phyloP scores from a whole-genome alignment of 768 basidiomycete genomes.

The Astraeus odoratus region DNA sequence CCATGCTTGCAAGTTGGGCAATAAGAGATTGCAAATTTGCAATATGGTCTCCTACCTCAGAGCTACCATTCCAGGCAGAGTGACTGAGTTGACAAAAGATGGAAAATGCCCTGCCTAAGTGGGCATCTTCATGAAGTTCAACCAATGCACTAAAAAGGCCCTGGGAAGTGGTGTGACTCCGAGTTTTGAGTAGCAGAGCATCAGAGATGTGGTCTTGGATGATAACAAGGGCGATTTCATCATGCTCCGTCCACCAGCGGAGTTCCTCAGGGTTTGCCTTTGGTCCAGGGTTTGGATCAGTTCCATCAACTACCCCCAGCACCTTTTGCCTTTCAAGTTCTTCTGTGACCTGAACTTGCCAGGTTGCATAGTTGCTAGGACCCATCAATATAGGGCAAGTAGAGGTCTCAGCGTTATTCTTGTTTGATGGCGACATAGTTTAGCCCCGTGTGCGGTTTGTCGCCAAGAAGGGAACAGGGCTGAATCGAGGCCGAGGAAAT shows the following conservation, averaged over 20 bases:
- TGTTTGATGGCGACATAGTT: too few relatives aligned
- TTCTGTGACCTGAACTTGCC: background rate
- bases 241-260: background rate
- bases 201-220: background rate
- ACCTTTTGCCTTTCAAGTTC: background rate
- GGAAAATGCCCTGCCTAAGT: background rate
- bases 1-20: conserved; percentile 1
- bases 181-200: background rate
- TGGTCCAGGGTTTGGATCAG: background rate
- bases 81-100: background rate
- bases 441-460: too few relatives aligned
- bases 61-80: conserved; percentile 1
- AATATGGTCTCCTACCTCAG: background rate
- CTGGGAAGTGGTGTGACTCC: background rate
- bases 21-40: background rate
- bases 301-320: background rate
- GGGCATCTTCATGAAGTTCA: background rate
- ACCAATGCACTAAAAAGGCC: background rate
- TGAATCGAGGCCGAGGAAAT: too few relatives aligned
- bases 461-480: too few relatives aligned
- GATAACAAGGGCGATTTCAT: background rate
- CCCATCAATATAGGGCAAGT: background rate
- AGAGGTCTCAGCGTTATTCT: too few relatives aligned
- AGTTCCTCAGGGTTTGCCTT: background rate
- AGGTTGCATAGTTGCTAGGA: background rate